A percentile compares a stretch with the other conserved stretches of the same genome.
These are phyloP conservation scores for Macrolepiota fuliginosa DNA, from an alignment of 768 basidiomycete genomes.

Conservation along the genomic window DNA sequence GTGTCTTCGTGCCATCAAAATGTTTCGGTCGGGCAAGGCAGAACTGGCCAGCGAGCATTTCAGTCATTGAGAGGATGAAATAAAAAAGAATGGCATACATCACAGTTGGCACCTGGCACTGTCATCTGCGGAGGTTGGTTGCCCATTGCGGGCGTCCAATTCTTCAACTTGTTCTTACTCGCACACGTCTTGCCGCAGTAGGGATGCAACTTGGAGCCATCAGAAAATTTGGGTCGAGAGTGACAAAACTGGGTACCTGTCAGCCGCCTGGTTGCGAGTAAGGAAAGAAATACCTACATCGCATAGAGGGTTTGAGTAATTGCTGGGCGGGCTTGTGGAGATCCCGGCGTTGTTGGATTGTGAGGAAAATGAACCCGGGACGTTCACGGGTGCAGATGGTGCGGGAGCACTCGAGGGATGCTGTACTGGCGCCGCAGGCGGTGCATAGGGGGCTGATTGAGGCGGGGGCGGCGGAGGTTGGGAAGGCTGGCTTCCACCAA, in stretches of 20 bases:
- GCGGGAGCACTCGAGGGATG: conserved; percentile 22
- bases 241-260: conserved; percentile 45
- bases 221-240: conserved; percentile 51
- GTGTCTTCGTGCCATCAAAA: conserved; percentile 53
- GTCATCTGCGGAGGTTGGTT: conserved; percentile 3
- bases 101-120: conserved; percentile 16
- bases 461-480: conserved; percentile 17
- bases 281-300: conserved; percentile 36
- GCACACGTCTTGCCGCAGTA: conserved; percentile 63
- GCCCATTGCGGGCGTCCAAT: conserved; percentile 3
- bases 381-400: conserved; percentile 29
- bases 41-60: conserved; percentile 32
- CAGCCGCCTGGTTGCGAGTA: conserved; percentile 7
- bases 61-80: neutral
- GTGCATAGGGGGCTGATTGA: conserved; percentile 20
- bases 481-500: conserved; percentile 25
- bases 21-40: conserved; percentile 62
- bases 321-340: conserved; percentile 26
- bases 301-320: conserved; percentile 39
- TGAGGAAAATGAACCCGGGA: conserved; percentile 25
- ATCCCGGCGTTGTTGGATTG: conserved; percentile 22
- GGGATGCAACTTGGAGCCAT: conserved; percentile 52
- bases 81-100: conserved; percentile 8
- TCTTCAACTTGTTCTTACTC: conserved; percentile 34
- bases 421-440: conserved; percentile 24